A percentile compares a stretch with the other conserved stretches of the same genome.
Evolutionary conservation across 1,284 basidiomycete genomes (phyloP).

Genomic region (Ceratobasidium sp.): DNA sequence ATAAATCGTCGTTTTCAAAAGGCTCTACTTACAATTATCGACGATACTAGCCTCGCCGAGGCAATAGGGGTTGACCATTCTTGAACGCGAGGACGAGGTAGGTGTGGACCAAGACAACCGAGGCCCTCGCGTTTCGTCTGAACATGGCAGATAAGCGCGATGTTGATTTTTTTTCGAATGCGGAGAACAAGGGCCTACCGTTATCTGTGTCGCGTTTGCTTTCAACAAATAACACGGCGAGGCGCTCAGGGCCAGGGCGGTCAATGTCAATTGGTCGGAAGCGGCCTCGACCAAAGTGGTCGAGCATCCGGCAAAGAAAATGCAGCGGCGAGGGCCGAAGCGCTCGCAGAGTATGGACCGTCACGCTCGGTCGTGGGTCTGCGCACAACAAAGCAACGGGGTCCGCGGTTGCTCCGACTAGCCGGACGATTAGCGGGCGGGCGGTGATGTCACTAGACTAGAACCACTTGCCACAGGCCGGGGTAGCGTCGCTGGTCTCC

Average conservation of each 20-base stretch:
- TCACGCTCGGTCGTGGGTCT: not conserved
- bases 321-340: not conserved
- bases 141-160: not conserved
- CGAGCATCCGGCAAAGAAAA: not conserved
- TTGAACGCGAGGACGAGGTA: not conserved
- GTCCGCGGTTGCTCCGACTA: not conserved
- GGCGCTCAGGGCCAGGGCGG: not conserved
- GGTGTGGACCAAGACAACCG: not conserved
- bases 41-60: not conserved
- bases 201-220: not conserved
- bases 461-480: not conserved
- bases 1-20: not conserved
- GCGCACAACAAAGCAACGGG: not conserved
- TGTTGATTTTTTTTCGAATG: too few species aligned
- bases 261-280: constrained; percentile 5
- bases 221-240: not conserved
- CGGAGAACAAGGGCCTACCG: not conserved
- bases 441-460: not conserved
- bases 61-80: not conserved
- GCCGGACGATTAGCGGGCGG: not conserved
- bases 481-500: too few species aligned
- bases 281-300: not conserved
- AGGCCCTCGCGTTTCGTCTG: not conserved
- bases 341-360: not conserved
- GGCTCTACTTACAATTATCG: not conserved